Conservation (phyloP, 2,329 filamentous ascomycete genomes). For the Botrytis medusae region DNA sequence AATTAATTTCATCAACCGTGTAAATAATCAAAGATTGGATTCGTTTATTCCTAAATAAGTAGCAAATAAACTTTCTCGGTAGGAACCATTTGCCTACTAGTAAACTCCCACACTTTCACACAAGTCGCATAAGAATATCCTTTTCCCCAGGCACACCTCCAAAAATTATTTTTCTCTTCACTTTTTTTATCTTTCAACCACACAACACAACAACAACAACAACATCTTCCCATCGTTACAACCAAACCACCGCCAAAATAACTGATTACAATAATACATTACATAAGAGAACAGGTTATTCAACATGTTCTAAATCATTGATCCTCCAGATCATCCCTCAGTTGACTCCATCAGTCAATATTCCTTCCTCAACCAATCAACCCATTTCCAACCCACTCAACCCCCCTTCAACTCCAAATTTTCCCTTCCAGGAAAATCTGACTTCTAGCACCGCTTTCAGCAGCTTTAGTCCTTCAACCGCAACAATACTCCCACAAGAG, state of each 20-base stretch:
- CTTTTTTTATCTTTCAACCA: neutral
- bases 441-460: slow-evolving; percentile 63
- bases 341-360: slow-evolving; percentile 21
- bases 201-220: neutral
- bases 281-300: neutral
- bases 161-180: neutral
- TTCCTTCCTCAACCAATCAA: slow-evolving; percentile 6
- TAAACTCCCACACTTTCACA: neutral
- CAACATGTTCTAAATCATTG: slow-evolving; percentile 20
- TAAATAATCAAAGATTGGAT: neutral
- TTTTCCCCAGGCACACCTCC: neutral
- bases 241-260: neutral
- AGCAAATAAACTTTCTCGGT: neutral
- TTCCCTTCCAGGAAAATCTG: slow-evolving; percentile 61
- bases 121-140: slow-evolving; percentile 5
- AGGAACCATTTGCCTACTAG: neutral
- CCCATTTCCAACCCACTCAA: slow-evolving; percentile 38
- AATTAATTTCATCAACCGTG: neutral
- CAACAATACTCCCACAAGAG: slow-evolving; percentile 65
- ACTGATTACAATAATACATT: neutral
- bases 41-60: neutral
- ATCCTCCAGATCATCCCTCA: slow-evolving; percentile 4
- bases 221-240: neutral
- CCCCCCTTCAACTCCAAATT: slow-evolving; percentile 51
- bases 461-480: slow-evolving; percentile 57